Conservation (phyloP, 768 basidiomycete genomes). For the Mycena vitilis region DNA sequence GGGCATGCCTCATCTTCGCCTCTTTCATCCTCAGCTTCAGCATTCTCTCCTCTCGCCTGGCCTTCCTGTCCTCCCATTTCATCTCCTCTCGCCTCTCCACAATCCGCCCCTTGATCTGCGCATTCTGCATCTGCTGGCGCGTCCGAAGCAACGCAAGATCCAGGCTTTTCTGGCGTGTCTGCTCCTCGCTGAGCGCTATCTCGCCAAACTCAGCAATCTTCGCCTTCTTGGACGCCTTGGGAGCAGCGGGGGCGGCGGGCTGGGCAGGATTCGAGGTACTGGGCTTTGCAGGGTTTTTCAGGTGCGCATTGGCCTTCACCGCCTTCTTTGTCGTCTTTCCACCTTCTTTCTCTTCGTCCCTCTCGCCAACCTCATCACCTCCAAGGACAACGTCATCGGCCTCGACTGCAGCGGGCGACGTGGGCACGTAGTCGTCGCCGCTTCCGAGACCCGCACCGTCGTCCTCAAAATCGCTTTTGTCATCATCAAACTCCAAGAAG, state of each 20-base stretch:
- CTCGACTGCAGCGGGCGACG: background rate
- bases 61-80: background rate
- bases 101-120: background rate
- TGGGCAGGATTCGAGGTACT: slow-evolving; percentile 1
- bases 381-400: background rate
- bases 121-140: background rate
- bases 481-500: background rate
- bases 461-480: background rate
- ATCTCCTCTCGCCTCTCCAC: background rate
- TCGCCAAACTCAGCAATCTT: slow-evolving; percentile 1
- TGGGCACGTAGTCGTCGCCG: background rate
- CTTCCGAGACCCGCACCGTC: background rate
- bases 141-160: background rate
- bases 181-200: background rate
- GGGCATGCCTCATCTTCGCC: background rate
- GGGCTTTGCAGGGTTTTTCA: slow-evolving; percentile 2
- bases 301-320: background rate
- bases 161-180: slow-evolving; percentile 7
- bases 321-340: background rate
- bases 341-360: background rate
- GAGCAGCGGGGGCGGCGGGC: no score
- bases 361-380: background rate
- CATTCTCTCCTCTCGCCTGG: background rate
- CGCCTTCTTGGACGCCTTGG: slow-evolving; percentile 6
- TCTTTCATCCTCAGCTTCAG: background rate